A percentile compares a stretch with the other conserved stretches of the same genome.
Evolutionary conservation across 1,139 yeast genomes (phyloP).

Genomic region (Sugiyamaella sp.): DNA sequence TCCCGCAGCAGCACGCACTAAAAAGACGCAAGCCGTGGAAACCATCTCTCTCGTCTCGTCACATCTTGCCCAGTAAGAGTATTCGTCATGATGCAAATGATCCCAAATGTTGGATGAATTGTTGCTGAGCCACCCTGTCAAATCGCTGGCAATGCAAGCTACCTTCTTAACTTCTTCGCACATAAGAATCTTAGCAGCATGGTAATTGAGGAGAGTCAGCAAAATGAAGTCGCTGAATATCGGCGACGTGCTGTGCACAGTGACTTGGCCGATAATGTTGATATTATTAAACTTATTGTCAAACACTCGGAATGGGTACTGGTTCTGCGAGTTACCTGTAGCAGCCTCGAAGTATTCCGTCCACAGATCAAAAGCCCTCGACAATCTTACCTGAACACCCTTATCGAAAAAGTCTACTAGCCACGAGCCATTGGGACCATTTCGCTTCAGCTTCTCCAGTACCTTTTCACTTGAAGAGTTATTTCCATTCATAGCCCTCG

Average conservation of each 20-base stretch:
- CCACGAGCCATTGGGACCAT: slow-evolving; percentile 25
- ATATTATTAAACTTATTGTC: slow-evolving; percentile 26
- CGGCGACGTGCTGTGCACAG: slow-evolving; percentile 23
- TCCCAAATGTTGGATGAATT: slow-evolving; percentile 13
- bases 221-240: slow-evolving; percentile 33
- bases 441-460: slow-evolving; percentile 21
- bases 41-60: slow-evolving; percentile 37
- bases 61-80: slow-evolving; percentile 34
- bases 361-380: slow-evolving; percentile 41
- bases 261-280: slow-evolving; percentile 27
- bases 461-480: slow-evolving; percentile 24
- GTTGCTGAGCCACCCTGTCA: slow-evolving; percentile 12
- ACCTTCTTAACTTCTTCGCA: slow-evolving; percentile 36
- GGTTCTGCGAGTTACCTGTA: slow-evolving; percentile 29
- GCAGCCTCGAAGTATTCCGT: slow-evolving; percentile 35
- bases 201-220: slow-evolving; percentile 35
- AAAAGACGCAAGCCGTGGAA: slow-evolving; percentile 33
- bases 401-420: slow-evolving; percentile 30
- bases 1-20: slow-evolving; percentile 35
- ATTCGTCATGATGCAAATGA: slow-evolving; percentile 14
- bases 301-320: slow-evolving; percentile 26
- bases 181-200: slow-evolving; percentile 36
- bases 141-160: slow-evolving; percentile 15
- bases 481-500: slow-evolving; percentile 33
- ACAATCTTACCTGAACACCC: slow-evolving; percentile 36